These are phyloP conservation scores for Boletales sp. DNA, from an alignment of 768 basidiomycete species.

Conservation along the genomic window DNA sequence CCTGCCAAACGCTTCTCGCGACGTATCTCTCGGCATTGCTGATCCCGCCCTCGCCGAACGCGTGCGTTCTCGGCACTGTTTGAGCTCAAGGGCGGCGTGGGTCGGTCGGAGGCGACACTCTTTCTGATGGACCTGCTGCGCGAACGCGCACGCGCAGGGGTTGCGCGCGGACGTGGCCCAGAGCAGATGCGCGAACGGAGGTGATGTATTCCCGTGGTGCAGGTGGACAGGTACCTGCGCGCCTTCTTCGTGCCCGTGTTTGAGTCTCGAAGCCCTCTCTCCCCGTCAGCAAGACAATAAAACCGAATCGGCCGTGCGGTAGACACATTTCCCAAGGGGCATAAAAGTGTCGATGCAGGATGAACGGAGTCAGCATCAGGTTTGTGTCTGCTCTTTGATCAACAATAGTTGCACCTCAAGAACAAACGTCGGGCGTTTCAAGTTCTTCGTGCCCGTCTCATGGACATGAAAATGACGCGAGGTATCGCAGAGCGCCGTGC, in stretches of 20 bases:
- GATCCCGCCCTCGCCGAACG: constrained; percentile 65
- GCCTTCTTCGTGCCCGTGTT: not conserved
- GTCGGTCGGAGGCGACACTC: constrained; percentile 44
- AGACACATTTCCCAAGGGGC: constrained; percentile 90
- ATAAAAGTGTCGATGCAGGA: constrained; percentile 98
- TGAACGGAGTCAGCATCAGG: constrained; percentile 93
- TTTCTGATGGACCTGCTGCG: too few species aligned
- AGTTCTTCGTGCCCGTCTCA: constrained; percentile 79
- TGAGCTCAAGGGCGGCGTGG: constrained; percentile 80
- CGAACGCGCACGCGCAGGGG: too few species aligned
- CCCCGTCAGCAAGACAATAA: constrained; percentile 85
- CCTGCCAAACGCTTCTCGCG: constrained; percentile 35
- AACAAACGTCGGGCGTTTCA: constrained; percentile 91
- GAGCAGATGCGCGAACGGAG: constrained; percentile 80
- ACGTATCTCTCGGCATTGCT: constrained; percentile 46
- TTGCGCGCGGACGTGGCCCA: too few species aligned
- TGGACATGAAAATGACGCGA: constrained; percentile 71
- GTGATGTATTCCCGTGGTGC: constrained; percentile 97
- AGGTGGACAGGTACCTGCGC: constrained; percentile 76
- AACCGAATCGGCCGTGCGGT: constrained; percentile 94
- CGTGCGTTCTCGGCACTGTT: constrained; percentile 74
- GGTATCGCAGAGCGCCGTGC: constrained; percentile 71
- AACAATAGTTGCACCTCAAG: constrained; percentile 34
- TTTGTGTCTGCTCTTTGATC: constrained; percentile 22
- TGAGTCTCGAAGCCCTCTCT: not conserved